A percentile compares a stretch with the other conserved stretches of the same genome.
Evolutionary conservation across 225 moss, liverwort and hornwort species (phyloP).

Genomic region (Bryoerythrophyllum caledonicum): DNA sequence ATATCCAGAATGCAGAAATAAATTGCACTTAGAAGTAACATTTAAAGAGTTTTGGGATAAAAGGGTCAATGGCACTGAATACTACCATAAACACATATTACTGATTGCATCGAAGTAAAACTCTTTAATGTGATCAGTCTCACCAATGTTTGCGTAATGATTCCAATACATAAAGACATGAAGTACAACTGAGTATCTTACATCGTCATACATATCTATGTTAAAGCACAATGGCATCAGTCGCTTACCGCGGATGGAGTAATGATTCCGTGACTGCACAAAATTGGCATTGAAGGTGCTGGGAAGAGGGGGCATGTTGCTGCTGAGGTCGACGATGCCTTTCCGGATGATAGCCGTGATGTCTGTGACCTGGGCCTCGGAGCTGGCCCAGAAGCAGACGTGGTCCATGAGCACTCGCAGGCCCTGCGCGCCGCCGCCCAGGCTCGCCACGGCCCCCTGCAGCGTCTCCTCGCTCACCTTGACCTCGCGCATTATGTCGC

Average conservation of each 20-base stretch:
- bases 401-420: slow-evolving; percentile 36
- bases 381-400: slow-evolving; percentile 25
- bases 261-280: background rate
- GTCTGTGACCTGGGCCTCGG: background rate
- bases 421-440: slow-evolving; percentile 39
- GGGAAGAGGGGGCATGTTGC: background rate
- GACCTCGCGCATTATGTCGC: slow-evolving; percentile 33
- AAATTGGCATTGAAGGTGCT: background rate
- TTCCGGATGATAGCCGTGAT: slow-evolving; percentile 17
- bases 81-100: too few species aligned
- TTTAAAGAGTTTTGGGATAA: too few species aligned
- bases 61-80: too few species aligned
- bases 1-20: too few species aligned
- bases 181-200: too few species aligned
- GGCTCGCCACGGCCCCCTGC: slow-evolving; percentile 19
- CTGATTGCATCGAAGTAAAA: too few species aligned
- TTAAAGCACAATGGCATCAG: background rate
- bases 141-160: too few species aligned
- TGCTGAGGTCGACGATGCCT: slow-evolving; percentile 26
- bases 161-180: too few species aligned
- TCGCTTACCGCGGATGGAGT: background rate
- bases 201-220: too few species aligned
- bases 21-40: too few species aligned
- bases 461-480: slow-evolving; percentile 32
- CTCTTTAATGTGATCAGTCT: too few species aligned